phyloP scores from a whole-genome alignment of 768 basidiomycete species.

The Cyclocybe aegerita region DNA sequence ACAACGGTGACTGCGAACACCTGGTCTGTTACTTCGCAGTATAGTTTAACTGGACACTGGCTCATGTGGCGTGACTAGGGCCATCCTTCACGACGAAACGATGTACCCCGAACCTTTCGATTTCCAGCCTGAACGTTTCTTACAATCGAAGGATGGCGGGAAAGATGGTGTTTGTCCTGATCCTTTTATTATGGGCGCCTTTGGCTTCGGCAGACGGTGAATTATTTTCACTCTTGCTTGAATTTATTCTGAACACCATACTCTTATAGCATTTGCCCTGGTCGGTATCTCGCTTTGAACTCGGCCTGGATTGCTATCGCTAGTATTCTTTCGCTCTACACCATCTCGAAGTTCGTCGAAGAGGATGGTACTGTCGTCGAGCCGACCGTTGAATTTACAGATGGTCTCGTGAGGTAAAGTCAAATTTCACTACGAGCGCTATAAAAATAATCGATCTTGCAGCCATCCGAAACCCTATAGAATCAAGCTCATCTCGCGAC shows the following conservation, averaged over 20 bases:
- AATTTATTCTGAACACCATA: neutral
- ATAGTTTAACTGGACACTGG: neutral
- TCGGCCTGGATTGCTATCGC: slow-evolving; percentile 30
- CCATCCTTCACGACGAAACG: slow-evolving; percentile 47
- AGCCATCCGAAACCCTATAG: slow-evolving; percentile 18
- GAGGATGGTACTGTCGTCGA: slow-evolving; percentile 22
- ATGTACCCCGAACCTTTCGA: slow-evolving; percentile 50
- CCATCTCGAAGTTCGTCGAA: slow-evolving; percentile 30
- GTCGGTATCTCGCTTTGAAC: slow-evolving; percentile 31
- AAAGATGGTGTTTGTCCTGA: slow-evolving; percentile 16
- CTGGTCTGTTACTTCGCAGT: slow-evolving; percentile 22
- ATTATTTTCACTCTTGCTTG: neutral
- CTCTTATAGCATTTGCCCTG: slow-evolving; percentile 30
- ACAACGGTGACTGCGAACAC: slow-evolving; percentile 25
- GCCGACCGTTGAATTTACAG: slow-evolving; percentile 20
- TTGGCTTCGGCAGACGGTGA: slow-evolving; percentile 35
- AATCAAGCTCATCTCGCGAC: too few relatives aligned
- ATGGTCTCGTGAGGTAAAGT: slow-evolving; percentile 22
- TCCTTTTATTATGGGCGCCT: slow-evolving; percentile 20
- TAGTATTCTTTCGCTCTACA: slow-evolving; percentile 25
- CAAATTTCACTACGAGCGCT: neutral
- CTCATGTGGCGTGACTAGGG: slow-evolving; percentile 21
- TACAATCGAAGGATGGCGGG: slow-evolving; percentile 22
- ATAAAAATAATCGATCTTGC: neutral
- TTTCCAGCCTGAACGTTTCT: slow-evolving; percentile 58